A percentile compares a stretch with the other conserved stretches of the same genome.
phyloP scores from a whole-genome alignment of 257 asterid species.

The Thymus quinquecostatus region DNA sequence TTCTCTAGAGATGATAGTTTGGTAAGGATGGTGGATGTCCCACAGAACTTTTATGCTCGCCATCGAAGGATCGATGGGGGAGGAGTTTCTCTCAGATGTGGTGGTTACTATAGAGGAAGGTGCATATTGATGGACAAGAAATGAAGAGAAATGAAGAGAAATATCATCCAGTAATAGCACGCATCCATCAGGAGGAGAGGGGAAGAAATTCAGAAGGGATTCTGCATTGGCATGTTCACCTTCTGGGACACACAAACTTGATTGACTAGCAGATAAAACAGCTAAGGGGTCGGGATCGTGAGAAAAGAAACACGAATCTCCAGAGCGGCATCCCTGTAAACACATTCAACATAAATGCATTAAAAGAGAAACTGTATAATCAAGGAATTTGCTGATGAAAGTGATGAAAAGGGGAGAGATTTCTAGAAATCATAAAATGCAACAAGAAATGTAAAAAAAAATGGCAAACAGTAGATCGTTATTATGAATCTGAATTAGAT shows the following conservation, averaged over 20 bases:
- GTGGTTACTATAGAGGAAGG: slow-evolving; percentile 67
- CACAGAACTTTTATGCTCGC: slow-evolving; percentile 51
- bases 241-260: slow-evolving; percentile 57
- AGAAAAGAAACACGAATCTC: slow-evolving; percentile 72
- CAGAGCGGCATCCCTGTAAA: slow-evolving; percentile 90
- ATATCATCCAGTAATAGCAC: slow-evolving; percentile 71
- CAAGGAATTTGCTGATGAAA: background rate
- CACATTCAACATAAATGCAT: slow-evolving; percentile 22
- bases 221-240: slow-evolving; percentile 46
- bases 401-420: background rate
- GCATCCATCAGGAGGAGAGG: slow-evolving; percentile 52
- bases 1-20: slow-evolving; percentile 58
- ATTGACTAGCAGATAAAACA: slow-evolving; percentile 28
- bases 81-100: slow-evolving; percentile 49
- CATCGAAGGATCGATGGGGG: slow-evolving; percentile 46
- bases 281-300: slow-evolving; percentile 60
- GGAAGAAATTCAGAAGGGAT: slow-evolving; percentile 61
- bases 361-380: background rate
- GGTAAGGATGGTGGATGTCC: slow-evolving; percentile 70
- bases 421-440: background rate
- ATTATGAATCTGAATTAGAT: background rate
- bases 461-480: background rate
- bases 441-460: background rate
- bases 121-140: slow-evolving; percentile 45
- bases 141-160: slow-evolving; percentile 65